Conservation (phyloP, 352 stramenopile genomes). For the Phytophthora hibernalis region DNA sequence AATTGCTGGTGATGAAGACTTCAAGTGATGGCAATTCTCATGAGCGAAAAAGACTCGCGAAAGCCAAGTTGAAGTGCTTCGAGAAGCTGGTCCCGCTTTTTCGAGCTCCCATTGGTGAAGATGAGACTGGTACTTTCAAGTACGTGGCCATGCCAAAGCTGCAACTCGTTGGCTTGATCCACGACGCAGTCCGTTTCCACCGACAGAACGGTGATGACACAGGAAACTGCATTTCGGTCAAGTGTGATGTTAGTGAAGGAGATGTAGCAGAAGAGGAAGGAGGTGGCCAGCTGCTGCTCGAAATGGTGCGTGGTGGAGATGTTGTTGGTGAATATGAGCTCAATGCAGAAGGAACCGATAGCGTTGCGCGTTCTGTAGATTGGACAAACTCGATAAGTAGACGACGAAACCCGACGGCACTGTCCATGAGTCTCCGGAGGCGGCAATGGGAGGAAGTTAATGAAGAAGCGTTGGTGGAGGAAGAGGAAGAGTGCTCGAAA, state of each 20-base stretch:
- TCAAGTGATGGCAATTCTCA: not conserved
- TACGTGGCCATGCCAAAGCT: conserved; percentile 48
- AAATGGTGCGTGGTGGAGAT: not conserved
- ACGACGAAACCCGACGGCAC: conserved; percentile 36
- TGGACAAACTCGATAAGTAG: conserved; percentile 9
- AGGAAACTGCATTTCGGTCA: conserved; percentile 40
- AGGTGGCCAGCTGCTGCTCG: conserved; percentile 23
- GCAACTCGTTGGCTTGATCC: conserved; percentile 49
- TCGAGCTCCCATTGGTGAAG: conserved; percentile 39
- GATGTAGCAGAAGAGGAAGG: not conserved
- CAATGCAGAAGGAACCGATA: conserved; percentile 1
- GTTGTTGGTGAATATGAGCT: not conserved
- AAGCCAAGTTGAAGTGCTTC: conserved; percentile 57
- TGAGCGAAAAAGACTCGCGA: conserved; percentile 32
- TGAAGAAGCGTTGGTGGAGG: not conserved
- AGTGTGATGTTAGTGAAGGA: conserved; percentile 11
- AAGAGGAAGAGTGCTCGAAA: not conserved
- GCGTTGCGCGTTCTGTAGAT: conserved; percentile 29
- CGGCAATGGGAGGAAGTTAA: conserved; percentile 7
- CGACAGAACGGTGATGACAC: conserved; percentile 6
- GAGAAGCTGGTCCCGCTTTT: conserved; percentile 53
- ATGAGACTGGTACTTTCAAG: conserved; percentile 54
- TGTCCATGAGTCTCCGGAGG: conserved; percentile 36
- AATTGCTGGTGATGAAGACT: conserved; percentile 37
- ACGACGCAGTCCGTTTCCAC: conserved; percentile 46